Evolutionary conservation across 768 basidiomycete genomes (phyloP).

Genomic region (Boletus insuetus): DNA sequence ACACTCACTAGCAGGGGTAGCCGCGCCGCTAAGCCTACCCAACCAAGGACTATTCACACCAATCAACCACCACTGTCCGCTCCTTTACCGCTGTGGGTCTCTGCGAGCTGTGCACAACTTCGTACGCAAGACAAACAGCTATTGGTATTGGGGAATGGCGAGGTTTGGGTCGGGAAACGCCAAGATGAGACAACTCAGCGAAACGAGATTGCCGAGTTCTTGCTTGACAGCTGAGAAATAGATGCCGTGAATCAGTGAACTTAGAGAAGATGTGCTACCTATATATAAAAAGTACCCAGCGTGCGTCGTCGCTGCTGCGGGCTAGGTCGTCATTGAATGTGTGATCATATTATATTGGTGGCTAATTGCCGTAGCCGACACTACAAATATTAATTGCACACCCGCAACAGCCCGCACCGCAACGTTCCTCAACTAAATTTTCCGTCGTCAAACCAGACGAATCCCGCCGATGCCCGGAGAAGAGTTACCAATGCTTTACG

Average conservation of each 20-base stretch:
- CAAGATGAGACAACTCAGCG: constrained; percentile 38
- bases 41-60: not conserved
- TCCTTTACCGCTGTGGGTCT: constrained; percentile 35
- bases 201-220: constrained; percentile 36
- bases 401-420: not conserved
- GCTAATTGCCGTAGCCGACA: constrained; percentile 24
- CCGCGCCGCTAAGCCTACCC: constrained; percentile 32
- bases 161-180: constrained; percentile 32
- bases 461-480: constrained; percentile 25
- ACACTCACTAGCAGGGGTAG: constrained; percentile 57
- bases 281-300: not conserved
- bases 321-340: too few species aligned
- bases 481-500: constrained; percentile 21
- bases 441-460: not conserved
- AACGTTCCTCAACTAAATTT: not conserved
- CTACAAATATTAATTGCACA: not conserved
- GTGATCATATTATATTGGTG: not conserved
- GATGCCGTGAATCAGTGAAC: not conserved
- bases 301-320: not conserved
- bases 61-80: constrained; percentile 13
- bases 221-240: constrained; percentile 30
- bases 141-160: constrained; percentile 11
- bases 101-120: not conserved
- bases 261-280: not conserved
- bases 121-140: not conserved